Base-by-base conservation (phyloP, 441 rosid species). In the Arabidopsis hybrid region DNA sequence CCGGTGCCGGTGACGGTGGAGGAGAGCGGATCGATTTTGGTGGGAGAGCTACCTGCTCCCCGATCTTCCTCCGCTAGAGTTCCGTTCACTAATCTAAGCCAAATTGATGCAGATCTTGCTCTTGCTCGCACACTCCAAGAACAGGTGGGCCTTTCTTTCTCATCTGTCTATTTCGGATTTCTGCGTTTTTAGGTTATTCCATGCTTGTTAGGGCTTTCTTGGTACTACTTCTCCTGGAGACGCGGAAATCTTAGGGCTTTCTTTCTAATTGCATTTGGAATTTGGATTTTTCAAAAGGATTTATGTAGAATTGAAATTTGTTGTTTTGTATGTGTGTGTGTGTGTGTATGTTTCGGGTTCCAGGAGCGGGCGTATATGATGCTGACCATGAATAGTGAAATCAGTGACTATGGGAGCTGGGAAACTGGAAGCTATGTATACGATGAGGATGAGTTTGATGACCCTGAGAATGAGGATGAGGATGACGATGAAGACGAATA, bases 71-170 rank as follows among this genome's bases (percentile, higher is more conserved):
- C 89, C 1, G 53, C 71, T 35, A 82, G 96, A 75, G 90, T 90
- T 81, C 95, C 97, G 31, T 93, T 93, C 76, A 82, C 90, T 72
- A 78, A 85, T 79, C 88, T 92, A 18, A 89, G 88, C 68, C 99
- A 91, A 84, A 85, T 89, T 52, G 99, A 95, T 77, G 94, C 99
- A 18, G 97, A 92, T 86, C 93, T 87, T 29, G 96, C 93, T 66
- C 99, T 92, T 50, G 97, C 98, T 34, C 92, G 96, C 13, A 84
- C 91, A 61, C 96, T 92, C 14, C 99, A 92, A 81, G 99, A 95
- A 62, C 98, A 92, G 95, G 99, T 95, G 5, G 10, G 0, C 18
- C 62, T 53, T 38, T 39, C 17, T 36, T 29, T 36, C 57, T 4
- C 31, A 8, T 71, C 46, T 26, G 5, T 68, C 17, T 52, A 8